Evolutionary conservation across 1,139 yeast genomes (phyloP).

Genomic region (Suhomyces choctaworum): DNA sequence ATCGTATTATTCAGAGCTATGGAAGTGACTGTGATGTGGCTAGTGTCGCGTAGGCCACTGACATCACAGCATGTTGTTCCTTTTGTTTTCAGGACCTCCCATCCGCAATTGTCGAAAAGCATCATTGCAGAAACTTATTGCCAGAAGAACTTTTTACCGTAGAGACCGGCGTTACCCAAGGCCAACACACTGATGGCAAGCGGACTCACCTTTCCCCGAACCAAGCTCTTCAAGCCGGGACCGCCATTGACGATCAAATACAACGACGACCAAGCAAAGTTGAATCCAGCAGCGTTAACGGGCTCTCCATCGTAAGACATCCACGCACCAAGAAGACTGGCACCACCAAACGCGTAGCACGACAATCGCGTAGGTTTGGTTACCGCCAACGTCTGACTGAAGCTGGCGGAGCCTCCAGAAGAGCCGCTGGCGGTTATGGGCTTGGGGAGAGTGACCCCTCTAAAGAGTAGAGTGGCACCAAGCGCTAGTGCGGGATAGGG

Average conservation of each 20-base stretch:
- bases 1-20: too few relatives aligned
- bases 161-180: constrained; percentile 59
- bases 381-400: constrained; percentile 27
- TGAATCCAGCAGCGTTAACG: constrained; percentile 83
- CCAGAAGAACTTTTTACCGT: constrained; percentile 70
- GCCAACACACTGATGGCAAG: constrained; percentile 60
- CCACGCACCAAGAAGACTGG: constrained; percentile 77
- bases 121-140: too few relatives aligned
- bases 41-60: too few relatives aligned
- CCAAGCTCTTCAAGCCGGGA: constrained; percentile 47
- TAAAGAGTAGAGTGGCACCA: constrained; percentile 20
- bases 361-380: constrained; percentile 40
- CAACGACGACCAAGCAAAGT: constrained; percentile 82
- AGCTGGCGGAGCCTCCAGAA: constrained; percentile 32
- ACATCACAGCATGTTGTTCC: too few relatives aligned
- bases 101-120: too few relatives aligned
- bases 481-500: constrained; percentile 23
- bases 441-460: constrained; percentile 18
- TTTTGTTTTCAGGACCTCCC: too few relatives aligned
- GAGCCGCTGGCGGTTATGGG: constrained; percentile 21
- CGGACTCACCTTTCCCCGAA: constrained; percentile 55
- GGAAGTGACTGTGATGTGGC: too few relatives aligned
- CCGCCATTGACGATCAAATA: constrained; percentile 76
- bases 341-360: constrained; percentile 52
- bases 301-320: constrained; percentile 80